Evolutionary conservation across 1,284 basidiomycete species (phyloP), one percentile per base, ranked within the genome.

Genomic region (Ceraceosorus guamensis): DNA sequence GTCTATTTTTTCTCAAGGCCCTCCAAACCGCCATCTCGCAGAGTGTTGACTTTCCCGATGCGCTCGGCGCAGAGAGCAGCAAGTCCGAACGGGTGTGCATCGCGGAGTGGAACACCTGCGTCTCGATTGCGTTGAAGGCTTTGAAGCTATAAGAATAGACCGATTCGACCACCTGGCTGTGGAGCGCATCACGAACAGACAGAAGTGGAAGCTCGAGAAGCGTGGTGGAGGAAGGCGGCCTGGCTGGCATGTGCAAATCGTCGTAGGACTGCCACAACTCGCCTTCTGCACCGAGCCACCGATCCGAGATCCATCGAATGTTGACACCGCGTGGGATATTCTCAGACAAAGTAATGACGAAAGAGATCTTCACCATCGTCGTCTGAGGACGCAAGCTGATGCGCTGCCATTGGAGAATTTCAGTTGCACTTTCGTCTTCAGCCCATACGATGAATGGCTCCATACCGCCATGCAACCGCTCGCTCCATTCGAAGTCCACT

Each of bases 361-460:
- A 93, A 48, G 90, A 85, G n/a, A 87, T 77, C 52, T 85, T 80
- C 1, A 85, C 80, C 39, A 11, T 41, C 16, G 39, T 16, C 16
- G 39, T 16, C 16, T 41, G 39, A 41, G 39, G 39, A 11, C 39
- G 39, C 39, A 41, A 16, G 11, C 10, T 11, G 11, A 41, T 11
- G 11, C 39, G 39, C 11, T 41, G 39, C 63, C 88, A 82, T 71
- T 95, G 89, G n/a, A 93, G 81, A 66, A 98, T 95, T 43, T 83
- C 82, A 16, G 82, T 69, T 7, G 85, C 87, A 46, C 87, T 82
- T 35, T 87, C 82, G 69, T 93, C 90, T 78, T 98, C 91, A 5
- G 96, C 80, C 93, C 95, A 98, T 49, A 98, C 78, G 84, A 91
- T 95, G 78, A 98, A 96, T 1, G 90, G 87, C 76, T 98, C 90